phyloP scores from a whole-genome alignment of 2,329 filamentous ascomycete genomes.

The Aspergillus sp. region DNA sequence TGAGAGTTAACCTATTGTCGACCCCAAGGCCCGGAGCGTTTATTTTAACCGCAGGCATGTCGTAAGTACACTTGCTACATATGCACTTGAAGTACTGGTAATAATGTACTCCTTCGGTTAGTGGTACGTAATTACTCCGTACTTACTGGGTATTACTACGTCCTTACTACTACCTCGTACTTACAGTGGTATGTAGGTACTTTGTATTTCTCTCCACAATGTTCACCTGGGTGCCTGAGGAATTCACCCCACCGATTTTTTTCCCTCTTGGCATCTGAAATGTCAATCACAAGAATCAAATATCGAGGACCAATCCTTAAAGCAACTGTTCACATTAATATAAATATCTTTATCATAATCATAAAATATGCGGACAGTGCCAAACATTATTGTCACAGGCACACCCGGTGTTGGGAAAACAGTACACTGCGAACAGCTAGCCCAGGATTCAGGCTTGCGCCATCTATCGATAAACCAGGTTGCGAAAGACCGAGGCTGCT shows the following conservation, averaged over 20 bases:
- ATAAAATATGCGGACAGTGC: constrained; percentile 45
- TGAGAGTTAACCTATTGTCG: background rate
- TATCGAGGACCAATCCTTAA: background rate
- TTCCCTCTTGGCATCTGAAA: background rate
- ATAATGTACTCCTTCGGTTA: too few species aligned
- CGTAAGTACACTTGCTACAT: too few species aligned
- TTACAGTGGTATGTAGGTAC: too few species aligned
- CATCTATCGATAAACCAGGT: constrained; percentile 89
- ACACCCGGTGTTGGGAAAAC: constrained; percentile 97
- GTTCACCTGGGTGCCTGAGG: constrained; percentile 19
- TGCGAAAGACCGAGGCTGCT: constrained; percentile 83
- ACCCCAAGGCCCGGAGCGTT: background rate
- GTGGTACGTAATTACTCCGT: too few species aligned
- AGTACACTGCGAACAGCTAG: constrained; percentile 81
- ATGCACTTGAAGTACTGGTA: too few species aligned
- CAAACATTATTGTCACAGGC: constrained; percentile 93
- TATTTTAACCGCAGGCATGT: too few species aligned
- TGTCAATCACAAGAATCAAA: background rate
- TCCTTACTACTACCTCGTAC: too few species aligned
- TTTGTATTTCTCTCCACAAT: too few species aligned
- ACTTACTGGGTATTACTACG: too few species aligned
- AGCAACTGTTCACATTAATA: background rate
- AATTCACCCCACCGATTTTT: constrained; percentile 21
- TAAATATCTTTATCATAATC: background rate
- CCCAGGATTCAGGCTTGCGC: constrained; percentile 71